Evolutionary conservation across 2,329 filamentous ascomycete species (phyloP), one percentile per base, ranked within the genome.

Genomic region (Colletotrichum euphorbiae): DNA sequence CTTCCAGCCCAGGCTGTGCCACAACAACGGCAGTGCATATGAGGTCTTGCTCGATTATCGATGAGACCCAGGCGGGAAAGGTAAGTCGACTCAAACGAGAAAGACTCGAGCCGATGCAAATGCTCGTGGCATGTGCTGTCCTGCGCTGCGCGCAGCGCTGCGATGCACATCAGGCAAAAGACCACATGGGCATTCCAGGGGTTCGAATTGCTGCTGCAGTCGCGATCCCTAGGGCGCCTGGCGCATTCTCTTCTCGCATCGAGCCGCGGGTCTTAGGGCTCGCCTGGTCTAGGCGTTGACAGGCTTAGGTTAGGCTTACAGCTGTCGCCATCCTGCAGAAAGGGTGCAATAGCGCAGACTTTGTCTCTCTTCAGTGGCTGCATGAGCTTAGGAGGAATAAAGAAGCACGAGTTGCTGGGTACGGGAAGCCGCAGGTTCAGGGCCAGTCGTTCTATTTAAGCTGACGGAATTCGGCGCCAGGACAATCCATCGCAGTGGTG

Each of bases 1-100:
- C 48, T 40, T 48, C 24, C 21, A 59, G 54, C 17, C 45, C 54
- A 65, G 55, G 48, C 62, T 33, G 61, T 19, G 48, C 61, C 55
- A 60, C 55, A 55, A 57, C 40, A 65, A 66, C 42, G 62, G 66
- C 28, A 50, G 28, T 65, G 66, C 65, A 65, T 59, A 65, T 65
- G 31, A 64, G 17, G 52, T 54, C 51, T 57, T 63, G 51, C 3
- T 46, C 28, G 52, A 48, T 57, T 52, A 52, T 46, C 28, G 52
- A 48, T 57, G 60, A 52, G 38, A 58, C 50, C 46, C 36, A 40
- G 33, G 21, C 52, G n/a, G 28, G 19, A 40, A 28, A 57, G 28
- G 31, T 54, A 15, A 42, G 54, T 43, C 17, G 45, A 15, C 2
- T 42, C 38, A 33, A 21, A 42, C 31, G 46, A 42, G 13, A n/a